A percentile compares a stretch with the other conserved stretches of the same genome.
Evolutionary conservation across 2,329 filamentous ascomycete species (phyloP).

Genomic region (Aspergillus sp.): DNA sequence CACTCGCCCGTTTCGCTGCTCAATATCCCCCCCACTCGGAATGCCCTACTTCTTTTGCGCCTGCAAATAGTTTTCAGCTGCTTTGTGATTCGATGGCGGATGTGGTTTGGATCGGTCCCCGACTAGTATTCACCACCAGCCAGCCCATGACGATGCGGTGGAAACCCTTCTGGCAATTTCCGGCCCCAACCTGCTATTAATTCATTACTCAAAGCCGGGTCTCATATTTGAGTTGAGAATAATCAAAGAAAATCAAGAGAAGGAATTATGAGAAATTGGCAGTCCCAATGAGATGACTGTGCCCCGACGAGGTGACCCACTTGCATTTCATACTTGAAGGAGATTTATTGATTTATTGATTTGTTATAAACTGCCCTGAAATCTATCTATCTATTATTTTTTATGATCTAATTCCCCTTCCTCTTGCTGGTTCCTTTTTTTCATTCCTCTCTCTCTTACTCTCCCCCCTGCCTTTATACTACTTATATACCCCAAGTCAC

Average conservation of each 20-base stretch:
- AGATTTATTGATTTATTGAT: constrained; percentile 3
- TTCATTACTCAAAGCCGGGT: neutral
- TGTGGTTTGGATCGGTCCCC: neutral
- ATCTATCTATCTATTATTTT: neutral
- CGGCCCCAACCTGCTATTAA: neutral
- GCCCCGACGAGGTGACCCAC: neutral
- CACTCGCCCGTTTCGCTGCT: constrained; percentile 17
- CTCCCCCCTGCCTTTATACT: too few species aligned
- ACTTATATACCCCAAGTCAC: too few species aligned
- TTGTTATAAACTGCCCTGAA: neutral
- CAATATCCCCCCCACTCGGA: constrained; percentile 14
- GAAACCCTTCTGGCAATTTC: constrained; percentile 1
- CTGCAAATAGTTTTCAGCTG: neutral
- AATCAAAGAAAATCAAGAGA: neutral
- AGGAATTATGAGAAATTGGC: neutral
- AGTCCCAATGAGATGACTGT: neutral
- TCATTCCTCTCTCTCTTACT: too few species aligned
- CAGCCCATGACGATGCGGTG: constrained; percentile 1
- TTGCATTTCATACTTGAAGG: constrained; percentile 1
- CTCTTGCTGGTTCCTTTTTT: neutral
- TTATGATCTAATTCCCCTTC: neutral
- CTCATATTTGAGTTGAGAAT: constrained; percentile 2
- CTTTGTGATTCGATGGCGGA: neutral
- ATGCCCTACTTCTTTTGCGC: neutral
- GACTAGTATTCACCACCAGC: neutral